Conservation (phyloP, 805 yeast species). For the Jamesozyma jinghongensis region DNA sequence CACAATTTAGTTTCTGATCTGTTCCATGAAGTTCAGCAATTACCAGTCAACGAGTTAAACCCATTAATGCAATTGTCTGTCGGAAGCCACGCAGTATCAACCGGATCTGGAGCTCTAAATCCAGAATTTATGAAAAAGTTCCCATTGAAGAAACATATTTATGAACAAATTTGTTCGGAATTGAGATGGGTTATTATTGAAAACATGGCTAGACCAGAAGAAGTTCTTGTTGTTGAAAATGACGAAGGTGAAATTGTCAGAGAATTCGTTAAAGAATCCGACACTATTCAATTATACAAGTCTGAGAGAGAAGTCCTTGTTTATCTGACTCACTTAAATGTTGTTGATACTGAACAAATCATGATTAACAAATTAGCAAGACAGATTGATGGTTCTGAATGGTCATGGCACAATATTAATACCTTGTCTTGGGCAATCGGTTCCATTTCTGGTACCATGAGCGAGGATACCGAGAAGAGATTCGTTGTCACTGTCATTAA, state of each 20-base stretch:
- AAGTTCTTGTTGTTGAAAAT: slow-evolving; percentile 90
- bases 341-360: slow-evolving; percentile 84
- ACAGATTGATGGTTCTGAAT: slow-evolving; percentile 92
- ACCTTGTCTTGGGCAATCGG: slow-evolving; percentile 99
- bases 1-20: slow-evolving; percentile 70
- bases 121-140: slow-evolving; percentile 68
- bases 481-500: slow-evolving; percentile 89
- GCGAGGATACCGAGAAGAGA: slow-evolving; percentile 92
- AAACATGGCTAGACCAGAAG: slow-evolving; percentile 98
- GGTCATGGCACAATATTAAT: slow-evolving; percentile 99
- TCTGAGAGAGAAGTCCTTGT: slow-evolving; percentile 93
- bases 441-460: slow-evolving; percentile 97
- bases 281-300: slow-evolving; percentile 91
- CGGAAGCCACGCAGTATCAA: slow-evolving; percentile 28
- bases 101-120: slow-evolving; percentile 75
- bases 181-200: slow-evolving; percentile 91
- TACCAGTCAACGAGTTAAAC: slow-evolving; percentile 62
- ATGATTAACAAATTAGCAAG: slow-evolving; percentile 86
- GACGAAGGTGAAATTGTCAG: slow-evolving; percentile 99
- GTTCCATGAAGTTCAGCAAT: slow-evolving; percentile 73
- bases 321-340: slow-evolving; percentile 90
- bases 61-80: slow-evolving; percentile 67
- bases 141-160: slow-evolving; percentile 80
- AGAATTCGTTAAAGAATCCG: slow-evolving; percentile 93
- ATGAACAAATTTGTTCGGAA: slow-evolving; percentile 67